Evolutionary conservation across 139 green algal genomes (phyloP).

Genomic region (Chlorella ohadii): DNA sequence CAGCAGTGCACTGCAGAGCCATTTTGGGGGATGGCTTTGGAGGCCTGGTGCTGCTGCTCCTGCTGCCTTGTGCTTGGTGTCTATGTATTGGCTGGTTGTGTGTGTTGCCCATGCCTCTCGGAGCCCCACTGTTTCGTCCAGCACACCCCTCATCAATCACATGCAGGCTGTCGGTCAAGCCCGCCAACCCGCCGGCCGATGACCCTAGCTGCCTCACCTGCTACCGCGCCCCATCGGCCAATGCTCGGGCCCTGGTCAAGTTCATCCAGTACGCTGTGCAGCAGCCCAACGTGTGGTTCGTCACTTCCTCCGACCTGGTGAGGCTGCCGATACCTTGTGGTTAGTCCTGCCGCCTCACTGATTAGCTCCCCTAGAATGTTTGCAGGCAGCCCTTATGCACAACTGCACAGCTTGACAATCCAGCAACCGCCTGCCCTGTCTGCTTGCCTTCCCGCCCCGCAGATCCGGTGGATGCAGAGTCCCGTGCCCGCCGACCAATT

Average conservation of each 20-base stretch:
- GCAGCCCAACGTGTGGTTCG: neutral
- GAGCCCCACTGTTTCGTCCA: too few species aligned
- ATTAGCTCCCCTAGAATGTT: too few species aligned
- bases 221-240: neutral
- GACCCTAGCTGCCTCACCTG: neutral
- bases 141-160: neutral
- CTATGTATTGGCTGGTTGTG: too few species aligned
- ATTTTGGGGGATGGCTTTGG: too few species aligned
- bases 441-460: neutral
- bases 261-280: neutral
- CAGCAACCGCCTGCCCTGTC: neutral
- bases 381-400: too few species aligned
- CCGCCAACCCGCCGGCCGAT: neutral
- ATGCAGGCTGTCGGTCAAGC: conserved; percentile 1
- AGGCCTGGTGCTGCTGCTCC: too few species aligned
- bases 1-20: too few species aligned
- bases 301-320: neutral
- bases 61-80: too few species aligned
- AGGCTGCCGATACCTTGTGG: too few species aligned
- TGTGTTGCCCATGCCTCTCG: too few species aligned
- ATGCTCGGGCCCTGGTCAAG: neutral
- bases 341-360: too few species aligned
- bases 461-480: conserved; percentile 4
- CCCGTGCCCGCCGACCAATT: neutral
- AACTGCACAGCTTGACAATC: too few species aligned